Evolutionary conservation across 1,284 basidiomycete species (phyloP).

Genomic region (Melanopsichium pennsylvanicum): DNA sequence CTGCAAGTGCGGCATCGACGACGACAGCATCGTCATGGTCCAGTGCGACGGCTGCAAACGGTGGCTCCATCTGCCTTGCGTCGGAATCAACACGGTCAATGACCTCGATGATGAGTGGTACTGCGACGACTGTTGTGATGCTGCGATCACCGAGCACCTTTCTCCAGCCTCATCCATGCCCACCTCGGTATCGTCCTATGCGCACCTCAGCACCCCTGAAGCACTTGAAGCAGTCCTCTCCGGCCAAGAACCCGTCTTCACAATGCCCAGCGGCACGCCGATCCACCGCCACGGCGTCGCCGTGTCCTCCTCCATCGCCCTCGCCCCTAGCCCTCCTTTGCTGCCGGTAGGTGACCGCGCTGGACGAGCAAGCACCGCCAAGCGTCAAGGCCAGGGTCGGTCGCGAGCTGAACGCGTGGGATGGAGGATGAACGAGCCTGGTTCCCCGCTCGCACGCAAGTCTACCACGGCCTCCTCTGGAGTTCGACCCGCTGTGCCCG

Average conservation of each 20-base stretch:
- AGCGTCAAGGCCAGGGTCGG: slow-evolving; percentile 46
- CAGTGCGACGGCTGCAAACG: slow-evolving; percentile 63
- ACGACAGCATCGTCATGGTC: slow-evolving; percentile 59
- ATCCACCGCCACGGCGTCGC: slow-evolving; percentile 43
- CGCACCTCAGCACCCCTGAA: slow-evolving; percentile 45
- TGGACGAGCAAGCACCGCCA: slow-evolving; percentile 40
- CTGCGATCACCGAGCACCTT: slow-evolving; percentile 35
- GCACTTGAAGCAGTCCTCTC: slow-evolving; percentile 30
- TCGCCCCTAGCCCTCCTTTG: slow-evolving; percentile 51
- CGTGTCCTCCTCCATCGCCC: slow-evolving; percentile 48
- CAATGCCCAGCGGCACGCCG: slow-evolving; percentile 39
- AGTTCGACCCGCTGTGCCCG: slow-evolving; percentile 32
- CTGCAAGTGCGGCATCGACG: slow-evolving; percentile 49
- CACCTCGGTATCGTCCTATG: slow-evolving; percentile 35
- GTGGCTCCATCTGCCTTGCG: slow-evolving; percentile 65
- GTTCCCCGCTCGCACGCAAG: slow-evolving; percentile 58
- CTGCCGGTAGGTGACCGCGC: slow-evolving; percentile 33
- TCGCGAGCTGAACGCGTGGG: slow-evolving; percentile 50
- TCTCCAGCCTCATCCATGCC: slow-evolving; percentile 45
- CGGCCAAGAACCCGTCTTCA: slow-evolving; percentile 45
- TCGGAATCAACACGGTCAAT: slow-evolving; percentile 58
- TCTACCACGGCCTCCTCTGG: slow-evolving; percentile 44
- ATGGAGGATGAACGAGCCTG: slow-evolving; percentile 52
- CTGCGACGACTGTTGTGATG: slow-evolving; percentile 56
- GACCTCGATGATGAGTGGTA: slow-evolving; percentile 64